phyloP scores from a whole-genome alignment of 139 green algal genomes.

The Gonium pectorale region DNA sequence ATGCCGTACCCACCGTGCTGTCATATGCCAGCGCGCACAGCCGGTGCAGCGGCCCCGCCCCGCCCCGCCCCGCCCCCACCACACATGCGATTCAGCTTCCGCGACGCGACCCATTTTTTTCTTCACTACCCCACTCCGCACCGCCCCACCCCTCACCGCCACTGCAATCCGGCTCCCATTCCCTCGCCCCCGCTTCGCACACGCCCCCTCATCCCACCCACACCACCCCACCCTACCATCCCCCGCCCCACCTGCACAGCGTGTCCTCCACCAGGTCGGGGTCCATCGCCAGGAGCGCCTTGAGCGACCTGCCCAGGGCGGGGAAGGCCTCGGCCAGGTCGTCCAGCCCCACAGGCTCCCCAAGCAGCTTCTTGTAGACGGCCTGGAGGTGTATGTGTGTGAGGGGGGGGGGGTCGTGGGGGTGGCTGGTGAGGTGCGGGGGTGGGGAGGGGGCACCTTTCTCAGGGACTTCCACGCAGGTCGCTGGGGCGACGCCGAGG shows the following conservation, averaged over 20 bases:
- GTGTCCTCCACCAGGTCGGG: slow-evolving; percentile 70
- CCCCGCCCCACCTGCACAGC: slow-evolving; percentile 51
- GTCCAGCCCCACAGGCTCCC: slow-evolving; percentile 43
- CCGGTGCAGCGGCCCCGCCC: too few relatives aligned
- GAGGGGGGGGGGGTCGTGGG: too few relatives aligned
- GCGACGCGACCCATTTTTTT: too few relatives aligned
- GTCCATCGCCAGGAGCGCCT: slow-evolving; percentile 75
- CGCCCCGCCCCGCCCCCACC: too few relatives aligned
- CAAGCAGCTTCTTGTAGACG: slow-evolving; percentile 85
- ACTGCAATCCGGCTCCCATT: neutral
- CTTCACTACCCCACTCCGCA: neutral
- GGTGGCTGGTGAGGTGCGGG: too few relatives aligned
- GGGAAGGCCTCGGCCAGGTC: slow-evolving; percentile 76
- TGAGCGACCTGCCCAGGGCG: slow-evolving; percentile 67
- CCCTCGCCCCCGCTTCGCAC: neutral
- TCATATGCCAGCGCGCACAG: too few relatives aligned
- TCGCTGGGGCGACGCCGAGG: too few relatives aligned
- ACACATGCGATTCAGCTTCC: too few relatives aligned
- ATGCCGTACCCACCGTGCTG: too few relatives aligned
- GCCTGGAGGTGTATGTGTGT: slow-evolving; percentile 9
- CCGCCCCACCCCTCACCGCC: neutral
- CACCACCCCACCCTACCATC: neutral
- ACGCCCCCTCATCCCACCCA: neutral
- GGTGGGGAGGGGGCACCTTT: too few relatives aligned
- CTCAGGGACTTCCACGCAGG: too few relatives aligned